A percentile compares a stretch with the other conserved stretches of the same genome.
These are phyloP conservation scores for Starmerella bombi DNA, from an alignment of 805 yeast genomes.

Conservation along the genomic window DNA sequence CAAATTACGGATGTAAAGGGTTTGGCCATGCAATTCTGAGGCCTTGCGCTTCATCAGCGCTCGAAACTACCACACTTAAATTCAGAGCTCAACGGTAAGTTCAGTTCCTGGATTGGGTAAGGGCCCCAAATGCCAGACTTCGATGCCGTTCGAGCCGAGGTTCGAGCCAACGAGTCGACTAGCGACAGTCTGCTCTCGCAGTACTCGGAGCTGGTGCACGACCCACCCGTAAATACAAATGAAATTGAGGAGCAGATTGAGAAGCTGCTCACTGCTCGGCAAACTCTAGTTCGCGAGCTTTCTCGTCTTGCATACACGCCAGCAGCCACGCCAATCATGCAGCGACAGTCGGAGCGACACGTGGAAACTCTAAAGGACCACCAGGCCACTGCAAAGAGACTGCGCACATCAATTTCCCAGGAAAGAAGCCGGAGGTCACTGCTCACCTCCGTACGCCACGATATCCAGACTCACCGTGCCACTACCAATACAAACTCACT, in stretches of 20 bases:
- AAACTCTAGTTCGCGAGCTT: conserved; percentile 22
- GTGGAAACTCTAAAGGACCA: conserved; percentile 64
- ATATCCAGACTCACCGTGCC: conserved; percentile 54
- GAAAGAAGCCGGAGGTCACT: conserved; percentile 68
- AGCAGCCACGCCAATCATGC: conserved; percentile 52
- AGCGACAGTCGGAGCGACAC: conserved; percentile 74
- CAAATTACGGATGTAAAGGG: conserved; percentile 30
- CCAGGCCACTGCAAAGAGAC: conserved; percentile 45
- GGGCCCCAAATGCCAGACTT: conserved; percentile 18
- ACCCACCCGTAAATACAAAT: conserved; percentile 39
- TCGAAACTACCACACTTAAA: no score
- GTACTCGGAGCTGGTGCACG: conserved; percentile 42
- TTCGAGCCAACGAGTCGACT: conserved; percentile 48
- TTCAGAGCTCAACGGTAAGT: no score
- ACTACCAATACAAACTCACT: conserved; percentile 20
- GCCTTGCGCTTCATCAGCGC: no score
- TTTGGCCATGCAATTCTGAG: conserved; percentile 16
- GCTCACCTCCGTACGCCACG: conserved; percentile 61
- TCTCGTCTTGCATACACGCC: conserved; percentile 30
- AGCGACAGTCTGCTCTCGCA: conserved; percentile 41
- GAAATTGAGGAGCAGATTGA: conserved; percentile 38
- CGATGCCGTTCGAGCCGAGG: conserved; percentile 7
- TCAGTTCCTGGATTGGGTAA: no score
- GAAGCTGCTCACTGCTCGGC: conserved; percentile 33
- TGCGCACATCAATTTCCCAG: conserved; percentile 46